Percentiles rank a stretch among this genome's conserved stretches.
Conservation (phyloP, 495 filamentous ascomycete genomes). For the Aspergillus nanangensis region DNA sequence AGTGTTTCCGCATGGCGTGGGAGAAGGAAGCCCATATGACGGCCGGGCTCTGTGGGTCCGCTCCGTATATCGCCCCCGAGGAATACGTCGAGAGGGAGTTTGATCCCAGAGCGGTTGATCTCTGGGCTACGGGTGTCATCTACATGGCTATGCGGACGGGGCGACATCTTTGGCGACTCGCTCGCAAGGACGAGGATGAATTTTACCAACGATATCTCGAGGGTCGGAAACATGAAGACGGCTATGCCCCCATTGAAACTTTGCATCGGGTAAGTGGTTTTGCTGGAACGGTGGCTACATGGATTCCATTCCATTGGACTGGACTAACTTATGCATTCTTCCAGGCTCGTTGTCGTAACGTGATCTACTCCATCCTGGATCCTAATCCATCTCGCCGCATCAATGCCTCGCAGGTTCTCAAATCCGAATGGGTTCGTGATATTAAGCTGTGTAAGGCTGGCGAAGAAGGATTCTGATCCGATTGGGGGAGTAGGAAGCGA, state of each 20-base stretch:
- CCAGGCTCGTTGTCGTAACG: constrained; percentile 94
- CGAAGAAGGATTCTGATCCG: constrained; percentile 79
- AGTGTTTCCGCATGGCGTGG: constrained; percentile 99
- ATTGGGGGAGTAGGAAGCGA: too few species aligned
- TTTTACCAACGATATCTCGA: constrained; percentile 93
- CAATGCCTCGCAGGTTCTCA: constrained; percentile 92
- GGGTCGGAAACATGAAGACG: constrained; percentile 86
- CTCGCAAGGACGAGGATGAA: constrained; percentile 92
- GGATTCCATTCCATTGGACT: too few species aligned
- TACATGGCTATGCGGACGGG: constrained; percentile 99
- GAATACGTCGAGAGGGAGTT: constrained; percentile 95
- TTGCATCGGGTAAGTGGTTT: constrained; percentile 87
- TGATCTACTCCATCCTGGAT: constrained; percentile 97
- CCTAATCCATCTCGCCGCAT: constrained; percentile 88
- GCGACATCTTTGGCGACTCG: constrained; percentile 91
- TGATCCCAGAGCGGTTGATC: constrained; percentile 91
- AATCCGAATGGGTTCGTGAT: constrained; percentile 96
- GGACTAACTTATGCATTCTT: constrained; percentile 33
- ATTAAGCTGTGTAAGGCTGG: constrained; percentile 95
- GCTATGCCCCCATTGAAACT: constrained; percentile 94
- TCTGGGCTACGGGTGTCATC: constrained; percentile 97
- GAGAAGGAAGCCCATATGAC: constrained; percentile 98
- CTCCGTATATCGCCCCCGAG: constrained; percentile 96
- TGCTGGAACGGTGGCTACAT: too few species aligned
- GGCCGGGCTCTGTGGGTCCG: constrained; percentile 89